Conservation (phyloP, 2,329 filamentous ascomycete genomes). For the Claviceps purpurea region DNA sequence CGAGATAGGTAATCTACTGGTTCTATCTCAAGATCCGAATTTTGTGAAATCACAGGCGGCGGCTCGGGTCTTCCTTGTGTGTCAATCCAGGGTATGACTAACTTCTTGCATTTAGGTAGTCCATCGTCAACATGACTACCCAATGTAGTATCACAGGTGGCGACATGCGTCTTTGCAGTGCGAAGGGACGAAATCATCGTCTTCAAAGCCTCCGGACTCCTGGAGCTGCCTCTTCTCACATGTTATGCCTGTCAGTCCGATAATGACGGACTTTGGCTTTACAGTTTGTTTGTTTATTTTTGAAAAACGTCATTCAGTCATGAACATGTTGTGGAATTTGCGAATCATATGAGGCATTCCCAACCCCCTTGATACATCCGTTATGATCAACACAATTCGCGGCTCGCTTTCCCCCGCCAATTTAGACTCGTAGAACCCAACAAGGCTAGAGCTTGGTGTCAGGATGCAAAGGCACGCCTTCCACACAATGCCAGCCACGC, state of each 20-base stretch:
- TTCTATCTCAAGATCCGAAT: no score
- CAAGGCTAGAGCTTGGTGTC: background rate
- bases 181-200: background rate
- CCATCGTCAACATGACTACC: background rate
- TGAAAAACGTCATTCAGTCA: background rate
- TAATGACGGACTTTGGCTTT: no score
- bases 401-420: slow-evolving; percentile 14
- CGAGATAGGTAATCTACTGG: no score
- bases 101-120: no score
- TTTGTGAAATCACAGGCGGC: no score
- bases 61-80: no score
- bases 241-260: background rate
- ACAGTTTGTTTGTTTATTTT: background rate
- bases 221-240: no score
- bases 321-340: background rate
- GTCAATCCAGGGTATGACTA: no score
- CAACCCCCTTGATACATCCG: background rate
- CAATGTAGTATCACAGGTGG: background rate
- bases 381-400: slow-evolving; percentile 10
- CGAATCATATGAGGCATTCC: background rate
- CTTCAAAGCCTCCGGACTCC: background rate
- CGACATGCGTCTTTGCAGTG: background rate
- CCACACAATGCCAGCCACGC: background rate
- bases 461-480: background rate
- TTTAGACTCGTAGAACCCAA: slow-evolving; percentile 10